A percentile compares a stretch with the other conserved stretches of the same genome.
These are phyloP conservation scores for Berberis vulgaris DNA, from an alignment of 164 flowering plant species.

Conservation along the genomic window DNA sequence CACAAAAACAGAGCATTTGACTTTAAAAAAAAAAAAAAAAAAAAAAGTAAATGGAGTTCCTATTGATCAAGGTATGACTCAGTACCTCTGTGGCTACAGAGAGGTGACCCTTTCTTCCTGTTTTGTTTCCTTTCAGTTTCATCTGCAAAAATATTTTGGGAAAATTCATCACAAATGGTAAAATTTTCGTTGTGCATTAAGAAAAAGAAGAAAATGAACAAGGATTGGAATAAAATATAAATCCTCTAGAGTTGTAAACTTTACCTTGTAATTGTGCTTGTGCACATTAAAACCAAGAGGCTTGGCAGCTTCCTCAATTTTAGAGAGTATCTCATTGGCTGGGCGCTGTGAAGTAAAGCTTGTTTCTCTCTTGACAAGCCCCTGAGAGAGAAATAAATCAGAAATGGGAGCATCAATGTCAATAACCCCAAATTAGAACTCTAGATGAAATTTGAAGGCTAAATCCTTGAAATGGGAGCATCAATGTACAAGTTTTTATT, in stretches of 20 bases:
- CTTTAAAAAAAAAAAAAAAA: background rate
- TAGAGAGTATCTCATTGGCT: conserved; percentile 75
- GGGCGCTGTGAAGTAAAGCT: conserved; percentile 71
- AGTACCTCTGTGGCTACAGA: conserved; percentile 90
- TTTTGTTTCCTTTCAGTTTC: conserved; percentile 75
- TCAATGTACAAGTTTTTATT: no score
- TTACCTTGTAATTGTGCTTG: conserved; percentile 83
- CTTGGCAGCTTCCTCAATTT: conserved; percentile 93
- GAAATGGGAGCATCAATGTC: background rate
- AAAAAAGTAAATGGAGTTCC: background rate
- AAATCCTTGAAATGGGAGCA: no score
- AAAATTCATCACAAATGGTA: no score
- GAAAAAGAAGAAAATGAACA: no score
- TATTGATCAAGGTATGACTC: background rate
- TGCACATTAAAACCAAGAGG: conserved; percentile 86
- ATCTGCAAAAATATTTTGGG: conserved; percentile 35
- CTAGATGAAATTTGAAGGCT: background rate
- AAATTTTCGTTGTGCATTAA: no score
- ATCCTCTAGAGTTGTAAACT: background rate
- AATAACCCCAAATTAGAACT: background rate
- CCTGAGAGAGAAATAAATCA: conserved; percentile 26
- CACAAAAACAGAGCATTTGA: background rate
- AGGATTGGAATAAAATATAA: no score
- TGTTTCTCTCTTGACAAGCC: conserved; percentile 73
- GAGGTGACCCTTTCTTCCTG: conserved; percentile 87